Evolutionary conservation across 164 flowering plant species (phyloP).

Genomic region (Brasenia schreberi): DNA sequence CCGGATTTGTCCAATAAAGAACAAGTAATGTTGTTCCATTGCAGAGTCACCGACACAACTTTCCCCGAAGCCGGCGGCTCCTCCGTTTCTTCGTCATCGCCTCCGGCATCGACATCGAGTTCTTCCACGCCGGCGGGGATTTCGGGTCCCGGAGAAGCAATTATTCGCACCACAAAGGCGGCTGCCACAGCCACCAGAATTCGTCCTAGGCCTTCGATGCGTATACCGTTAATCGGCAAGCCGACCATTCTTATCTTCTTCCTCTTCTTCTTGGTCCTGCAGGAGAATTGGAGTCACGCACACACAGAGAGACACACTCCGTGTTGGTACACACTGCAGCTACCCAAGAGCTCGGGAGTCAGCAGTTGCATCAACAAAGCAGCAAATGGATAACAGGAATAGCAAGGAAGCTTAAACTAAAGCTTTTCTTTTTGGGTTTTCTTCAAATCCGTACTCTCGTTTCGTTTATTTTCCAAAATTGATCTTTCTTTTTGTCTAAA

Average conservation of each 20-base stretch:
- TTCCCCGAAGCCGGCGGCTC: constrained; percentile 27
- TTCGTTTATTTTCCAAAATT: too few species aligned
- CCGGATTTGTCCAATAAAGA: constrained; percentile 63
- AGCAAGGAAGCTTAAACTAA: too few species aligned
- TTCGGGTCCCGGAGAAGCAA: constrained; percentile 61
- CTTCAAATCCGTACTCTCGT: too few species aligned
- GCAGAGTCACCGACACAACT: constrained; percentile 59
- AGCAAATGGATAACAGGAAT: too few species aligned
- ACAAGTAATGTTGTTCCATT: constrained; percentile 74
- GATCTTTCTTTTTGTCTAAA: too few species aligned
- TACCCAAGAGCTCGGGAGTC: too few species aligned
- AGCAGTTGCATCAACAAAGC: too few species aligned
- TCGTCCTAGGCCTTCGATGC: constrained; percentile 67
- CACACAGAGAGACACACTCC: too few species aligned
- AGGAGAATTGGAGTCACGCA: not conserved
- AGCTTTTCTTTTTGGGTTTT: too few species aligned
- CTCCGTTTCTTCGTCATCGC: constrained; percentile 13
- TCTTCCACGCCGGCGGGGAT: constrained; percentile 26
- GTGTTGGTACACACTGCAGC: too few species aligned
- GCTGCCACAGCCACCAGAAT: constrained; percentile 65
- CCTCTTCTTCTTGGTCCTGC: not conserved
- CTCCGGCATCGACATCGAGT: constrained; percentile 15
- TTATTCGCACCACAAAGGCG: constrained; percentile 63
- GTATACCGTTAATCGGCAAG: constrained; percentile 13
- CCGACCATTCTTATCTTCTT: not conserved